Conservation (phyloP, 78 protist genomes). For the Dictyostelium capitatum region DNA sequence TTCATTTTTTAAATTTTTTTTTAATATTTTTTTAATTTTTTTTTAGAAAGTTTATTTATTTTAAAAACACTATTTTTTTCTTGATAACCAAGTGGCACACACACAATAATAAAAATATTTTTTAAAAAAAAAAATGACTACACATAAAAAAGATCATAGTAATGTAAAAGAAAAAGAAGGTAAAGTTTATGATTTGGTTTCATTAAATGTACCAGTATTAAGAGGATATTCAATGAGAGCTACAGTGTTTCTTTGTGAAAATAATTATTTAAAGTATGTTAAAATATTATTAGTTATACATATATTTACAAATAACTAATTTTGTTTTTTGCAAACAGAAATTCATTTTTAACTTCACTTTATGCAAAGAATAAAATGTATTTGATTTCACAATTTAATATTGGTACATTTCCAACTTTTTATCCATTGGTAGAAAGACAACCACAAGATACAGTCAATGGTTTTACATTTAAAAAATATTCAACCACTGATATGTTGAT, state of each 20-base stretch:
- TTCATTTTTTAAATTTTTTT: too few species aligned
- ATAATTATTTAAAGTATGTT: slow-evolving; percentile 36
- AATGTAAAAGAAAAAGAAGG: neutral
- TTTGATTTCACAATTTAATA: neutral
- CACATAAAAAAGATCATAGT: too few species aligned
- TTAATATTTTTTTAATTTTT: too few species aligned
- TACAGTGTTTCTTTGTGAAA: slow-evolving; percentile 30
- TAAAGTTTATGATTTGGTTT: slow-evolving; percentile 37
- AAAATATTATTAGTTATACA: neutral
- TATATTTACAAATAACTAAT: neutral
- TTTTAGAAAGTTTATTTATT: too few species aligned
- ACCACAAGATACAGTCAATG: neutral
- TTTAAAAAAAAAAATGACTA: too few species aligned
- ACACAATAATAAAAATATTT: neutral
- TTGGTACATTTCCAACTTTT: neutral
- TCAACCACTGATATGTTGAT: neutral
- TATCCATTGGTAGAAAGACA: slow-evolving; percentile 31
- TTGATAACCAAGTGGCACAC: too few species aligned
- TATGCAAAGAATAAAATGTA: slow-evolving; percentile 46
- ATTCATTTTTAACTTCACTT: slow-evolving; percentile 16
- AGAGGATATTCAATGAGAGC: slow-evolving; percentile 17
- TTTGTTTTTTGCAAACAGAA: neutral
- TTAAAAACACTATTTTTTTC: too few species aligned
- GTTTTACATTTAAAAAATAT: slow-evolving; percentile 19
- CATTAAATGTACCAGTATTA: slow-evolving; percentile 20